phyloP scores from a whole-genome alignment of 768 basidiomycete genomes.

The Podaxis carcinomalis region DNA sequence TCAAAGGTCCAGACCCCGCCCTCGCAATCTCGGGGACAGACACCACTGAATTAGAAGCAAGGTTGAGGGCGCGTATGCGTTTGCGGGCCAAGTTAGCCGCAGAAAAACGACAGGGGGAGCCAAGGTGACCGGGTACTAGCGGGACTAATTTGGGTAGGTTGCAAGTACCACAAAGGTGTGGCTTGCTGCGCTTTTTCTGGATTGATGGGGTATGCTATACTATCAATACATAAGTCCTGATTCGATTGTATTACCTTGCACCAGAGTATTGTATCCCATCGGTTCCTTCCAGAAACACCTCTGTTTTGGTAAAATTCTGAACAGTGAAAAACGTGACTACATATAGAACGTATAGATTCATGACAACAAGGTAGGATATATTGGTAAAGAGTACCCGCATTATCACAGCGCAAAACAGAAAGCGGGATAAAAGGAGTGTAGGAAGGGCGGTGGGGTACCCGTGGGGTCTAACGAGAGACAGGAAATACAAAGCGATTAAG shows the following conservation, averaged over 20 bases:
- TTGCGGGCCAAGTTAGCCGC: slow-evolving; percentile 44
- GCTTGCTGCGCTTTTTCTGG: neutral
- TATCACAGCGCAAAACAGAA: slow-evolving; percentile 9
- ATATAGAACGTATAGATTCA: slow-evolving; percentile 8
- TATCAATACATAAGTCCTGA: neutral
- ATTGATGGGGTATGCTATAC: neutral
- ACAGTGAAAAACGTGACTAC: neutral
- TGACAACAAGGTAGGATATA: slow-evolving; percentile 8
- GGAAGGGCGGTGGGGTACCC: slow-evolving; percentile 3
- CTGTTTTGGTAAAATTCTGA: neutral
- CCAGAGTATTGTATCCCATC: neutral
- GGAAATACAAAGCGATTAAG: slow-evolving; percentile 9
- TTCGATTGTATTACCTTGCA: neutral
- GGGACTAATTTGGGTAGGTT: neutral
- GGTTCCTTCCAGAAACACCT: neutral
- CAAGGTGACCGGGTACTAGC: neutral
- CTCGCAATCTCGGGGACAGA: slow-evolving; percentile 17
- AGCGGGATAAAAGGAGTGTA: slow-evolving; percentile 2
- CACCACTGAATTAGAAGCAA: slow-evolving; percentile 33
- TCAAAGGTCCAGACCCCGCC: slow-evolving; percentile 13
- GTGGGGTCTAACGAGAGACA: slow-evolving; percentile 3
- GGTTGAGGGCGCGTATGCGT: slow-evolving; percentile 43
- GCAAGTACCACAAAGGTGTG: slow-evolving; percentile 20
- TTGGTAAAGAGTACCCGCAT: slow-evolving; percentile 5
- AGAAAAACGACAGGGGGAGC: slow-evolving; percentile 26